Conservation (phyloP, 768 basidiomycete species). For the Dacryopinax spathularia region DNA sequence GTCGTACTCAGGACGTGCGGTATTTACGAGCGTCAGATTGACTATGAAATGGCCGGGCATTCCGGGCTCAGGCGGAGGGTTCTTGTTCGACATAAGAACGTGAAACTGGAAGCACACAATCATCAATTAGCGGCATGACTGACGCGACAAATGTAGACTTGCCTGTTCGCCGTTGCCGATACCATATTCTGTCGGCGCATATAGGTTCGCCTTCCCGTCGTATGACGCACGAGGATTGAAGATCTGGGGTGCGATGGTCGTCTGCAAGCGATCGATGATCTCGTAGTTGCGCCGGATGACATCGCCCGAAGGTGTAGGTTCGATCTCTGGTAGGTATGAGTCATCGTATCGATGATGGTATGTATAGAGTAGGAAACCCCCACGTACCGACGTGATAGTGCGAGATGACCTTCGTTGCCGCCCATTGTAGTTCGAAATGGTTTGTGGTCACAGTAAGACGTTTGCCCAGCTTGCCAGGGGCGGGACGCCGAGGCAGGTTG, state of each 20-base stretch:
- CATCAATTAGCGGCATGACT: neutral
- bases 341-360: neutral
- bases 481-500: neutral
- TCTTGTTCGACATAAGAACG: neutral
- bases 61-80: neutral
- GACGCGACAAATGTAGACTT: neutral
- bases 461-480: neutral
- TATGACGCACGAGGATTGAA: neutral
- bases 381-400: neutral
- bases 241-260: neutral
- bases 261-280: slow-evolving; percentile 1
- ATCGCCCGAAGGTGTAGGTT: neutral
- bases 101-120: neutral
- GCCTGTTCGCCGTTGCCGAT: neutral
- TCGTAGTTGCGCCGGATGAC: neutral
- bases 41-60: neutral
- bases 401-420: neutral
- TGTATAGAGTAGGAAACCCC: neutral
- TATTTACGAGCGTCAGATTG: neutral
- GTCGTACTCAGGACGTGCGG: neutral
- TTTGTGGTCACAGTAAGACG: neutral
- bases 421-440: neutral
- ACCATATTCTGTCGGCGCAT: neutral
- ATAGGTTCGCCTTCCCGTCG: neutral
- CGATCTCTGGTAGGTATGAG: neutral